Evolutionary conservation across 306 rosid species (phyloP), one percentile per base, ranked within the genome.

Genomic region (Inga laurina): DNA sequence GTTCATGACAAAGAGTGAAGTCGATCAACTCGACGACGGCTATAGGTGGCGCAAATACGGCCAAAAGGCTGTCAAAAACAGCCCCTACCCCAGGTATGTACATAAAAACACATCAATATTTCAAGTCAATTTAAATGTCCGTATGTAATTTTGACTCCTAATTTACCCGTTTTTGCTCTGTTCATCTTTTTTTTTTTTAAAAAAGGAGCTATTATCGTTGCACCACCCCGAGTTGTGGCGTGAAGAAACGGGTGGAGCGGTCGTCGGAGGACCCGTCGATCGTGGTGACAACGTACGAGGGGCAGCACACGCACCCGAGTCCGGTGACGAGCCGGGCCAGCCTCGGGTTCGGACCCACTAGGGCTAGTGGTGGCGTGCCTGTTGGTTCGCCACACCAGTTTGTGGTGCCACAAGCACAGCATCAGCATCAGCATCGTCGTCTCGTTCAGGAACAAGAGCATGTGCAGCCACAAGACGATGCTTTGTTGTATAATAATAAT

Each of bases 1-100:
- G 72, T 97, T 97, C 93, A 87, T 86, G 93, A 97, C 98, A 19
- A 90, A 90, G 91, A 94, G 94, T 35, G 98, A 94, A 74, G 93
- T 94, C n/a, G 98, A 94, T 90, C 92, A 94, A 8, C 75, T 94
- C 6, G 98, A 97, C 78, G 99, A 97, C 51, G 97, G 98, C 16
- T 97, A 88, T 76, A 81, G 98, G 64, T 97, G 99, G 99, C 90
- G 99, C 24, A 97, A 97, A 86, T 97, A 97, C 80, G 99, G 99
- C 41, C 99, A 97, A 81, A 97, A 97, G 85, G 97, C 97, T 16
- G 97, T 96, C 9, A 96, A 96, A 84, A 96, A 96, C 74, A 96
- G 97, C 86, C 98, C 97, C 37, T 88, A 88, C 70, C 99, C 99
- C 13, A 97, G 99, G 99, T 93, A 52, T 49, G 0, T 5, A 49